Percentiles rank a stretch among this genome's conserved stretches.
Conservation (phyloP, 2,329 filamentous ascomycete species). For the Chaetomium sp. region DNA sequence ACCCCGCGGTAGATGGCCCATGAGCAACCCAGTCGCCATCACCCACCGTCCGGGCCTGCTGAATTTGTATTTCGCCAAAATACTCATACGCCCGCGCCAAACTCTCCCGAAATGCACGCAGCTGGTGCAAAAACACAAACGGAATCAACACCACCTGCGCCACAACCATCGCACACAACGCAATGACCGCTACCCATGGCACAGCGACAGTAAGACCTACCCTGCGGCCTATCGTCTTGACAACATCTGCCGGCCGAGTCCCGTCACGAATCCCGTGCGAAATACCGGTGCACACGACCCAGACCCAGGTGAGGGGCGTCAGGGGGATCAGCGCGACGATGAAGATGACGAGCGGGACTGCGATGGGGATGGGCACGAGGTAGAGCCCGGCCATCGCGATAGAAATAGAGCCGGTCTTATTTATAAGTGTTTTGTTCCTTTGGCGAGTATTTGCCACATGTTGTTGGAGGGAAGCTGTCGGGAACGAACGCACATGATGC, state of each 20-base stretch:
- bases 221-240: background rate
- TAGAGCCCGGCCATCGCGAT: conserved; percentile 5
- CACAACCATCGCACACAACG: conserved; percentile 5
- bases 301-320: conserved; percentile 2
- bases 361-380: conserved; percentile 8
- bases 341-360: conserved; percentile 6
- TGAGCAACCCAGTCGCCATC: too few relatives aligned
- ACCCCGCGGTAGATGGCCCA: too few relatives aligned
- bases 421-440: too few relatives aligned
- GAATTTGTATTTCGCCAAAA: too few relatives aligned
- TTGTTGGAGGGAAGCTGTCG: too few relatives aligned
- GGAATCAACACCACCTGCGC: conserved; percentile 1
- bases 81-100: too few relatives aligned
- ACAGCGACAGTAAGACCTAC: conserved; percentile 5
- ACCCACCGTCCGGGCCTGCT: too few relatives aligned
- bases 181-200: conserved; percentile 5
- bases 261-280: background rate
- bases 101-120: background rate
- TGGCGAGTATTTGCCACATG: too few relatives aligned
- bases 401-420: background rate
- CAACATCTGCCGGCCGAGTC: background rate
- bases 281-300: background rate
- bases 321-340: conserved; percentile 1
- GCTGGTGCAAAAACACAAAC: background rate
- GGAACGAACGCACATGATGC: too few relatives aligned